These are phyloP conservation scores for Spiromastix sp. DNA, from an alignment of 2,329 filamentous ascomycete species.

Conservation along the genomic window DNA sequence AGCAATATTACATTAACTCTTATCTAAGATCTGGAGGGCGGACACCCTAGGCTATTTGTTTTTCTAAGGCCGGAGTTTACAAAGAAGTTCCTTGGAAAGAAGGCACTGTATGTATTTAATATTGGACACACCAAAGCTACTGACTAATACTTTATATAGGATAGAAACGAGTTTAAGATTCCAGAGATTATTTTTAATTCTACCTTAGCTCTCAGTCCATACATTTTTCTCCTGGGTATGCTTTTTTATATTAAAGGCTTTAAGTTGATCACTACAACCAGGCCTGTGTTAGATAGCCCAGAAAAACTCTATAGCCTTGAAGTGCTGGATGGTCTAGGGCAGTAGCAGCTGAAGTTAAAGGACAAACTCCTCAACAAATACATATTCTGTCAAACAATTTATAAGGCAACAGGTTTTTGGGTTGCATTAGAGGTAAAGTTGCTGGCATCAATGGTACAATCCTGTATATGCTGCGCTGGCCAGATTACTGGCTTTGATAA, in stretches of 20 bases:
- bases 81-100: not conserved
- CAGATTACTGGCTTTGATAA: conserved; percentile 24
- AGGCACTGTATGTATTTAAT: not conserved
- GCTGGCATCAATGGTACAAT: conserved; percentile 1
- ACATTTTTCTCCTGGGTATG: conserved; percentile 22
- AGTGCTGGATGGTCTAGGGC: conserved; percentile 20
- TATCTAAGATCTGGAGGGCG: not conserved
- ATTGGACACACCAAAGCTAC: not conserved
- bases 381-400: conserved; percentile 21
- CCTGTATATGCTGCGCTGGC: conserved; percentile 18
- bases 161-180: conserved; percentile 19
- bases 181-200: conserved; percentile 23
- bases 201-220: conserved; percentile 22
- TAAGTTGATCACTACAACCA: conserved; percentile 14
- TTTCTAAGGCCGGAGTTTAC: conserved; percentile 1
- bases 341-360: conserved; percentile 24
- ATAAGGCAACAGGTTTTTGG: conserved; percentile 14
- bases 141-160: too few relatives aligned
- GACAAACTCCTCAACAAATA: conserved; percentile 22
- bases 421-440: conserved; percentile 20
- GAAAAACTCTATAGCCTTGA: conserved; percentile 27
- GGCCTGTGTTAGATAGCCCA: conserved; percentile 19
- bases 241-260: conserved; percentile 25
- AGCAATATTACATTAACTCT: not conserved
- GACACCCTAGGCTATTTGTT: not conserved